Evolutionary conservation across 2,329 filamentous ascomycete genomes (phyloP).

Genomic region (Lomentospora prolificans): DNA sequence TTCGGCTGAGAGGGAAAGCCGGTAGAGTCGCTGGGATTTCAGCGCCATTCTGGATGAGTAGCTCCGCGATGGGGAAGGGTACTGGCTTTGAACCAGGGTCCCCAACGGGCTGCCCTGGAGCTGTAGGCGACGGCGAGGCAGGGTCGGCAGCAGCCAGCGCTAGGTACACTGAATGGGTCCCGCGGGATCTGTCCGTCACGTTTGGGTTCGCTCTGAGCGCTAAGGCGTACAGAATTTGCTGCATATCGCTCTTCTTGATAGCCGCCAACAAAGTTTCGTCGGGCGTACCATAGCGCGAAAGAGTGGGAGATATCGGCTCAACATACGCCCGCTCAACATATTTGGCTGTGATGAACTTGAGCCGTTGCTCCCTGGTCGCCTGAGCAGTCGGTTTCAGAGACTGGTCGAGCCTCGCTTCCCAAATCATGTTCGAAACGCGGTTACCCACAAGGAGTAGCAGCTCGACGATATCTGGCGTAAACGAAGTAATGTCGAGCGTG

Average conservation of each 20-base stretch:
- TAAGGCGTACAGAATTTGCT: slow-evolving; percentile 83
- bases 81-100: slow-evolving; percentile 38
- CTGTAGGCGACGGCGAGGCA: slow-evolving; percentile 55
- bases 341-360: slow-evolving; percentile 93
- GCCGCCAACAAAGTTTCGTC: slow-evolving; percentile 86
- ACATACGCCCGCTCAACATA: slow-evolving; percentile 81
- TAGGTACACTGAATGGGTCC: slow-evolving; percentile 81
- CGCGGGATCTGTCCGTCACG: slow-evolving; percentile 71
- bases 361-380: slow-evolving; percentile 77
- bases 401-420: slow-evolving; percentile 77
- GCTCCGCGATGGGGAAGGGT: slow-evolving; percentile 81
- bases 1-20: slow-evolving; percentile 72
- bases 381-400: slow-evolving; percentile 63
- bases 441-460: slow-evolving; percentile 87
- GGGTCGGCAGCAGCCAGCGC: slow-evolving; percentile 90
- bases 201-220: slow-evolving; percentile 84
- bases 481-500: slow-evolving; percentile 90
- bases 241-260: slow-evolving; percentile 93
- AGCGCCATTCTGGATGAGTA: slow-evolving; percentile 88
- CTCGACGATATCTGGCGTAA: slow-evolving; percentile 94
- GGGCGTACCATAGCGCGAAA: slow-evolving; percentile 66
- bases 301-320: slow-evolving; percentile 62
- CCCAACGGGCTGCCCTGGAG: slow-evolving; percentile 31
- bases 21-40: slow-evolving; percentile 69
- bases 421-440: slow-evolving; percentile 89